A percentile compares a stretch with the other conserved stretches of the same genome.
Conservation (phyloP, 768 basidiomycete species). For the Hirschioporus abietinus region DNA sequence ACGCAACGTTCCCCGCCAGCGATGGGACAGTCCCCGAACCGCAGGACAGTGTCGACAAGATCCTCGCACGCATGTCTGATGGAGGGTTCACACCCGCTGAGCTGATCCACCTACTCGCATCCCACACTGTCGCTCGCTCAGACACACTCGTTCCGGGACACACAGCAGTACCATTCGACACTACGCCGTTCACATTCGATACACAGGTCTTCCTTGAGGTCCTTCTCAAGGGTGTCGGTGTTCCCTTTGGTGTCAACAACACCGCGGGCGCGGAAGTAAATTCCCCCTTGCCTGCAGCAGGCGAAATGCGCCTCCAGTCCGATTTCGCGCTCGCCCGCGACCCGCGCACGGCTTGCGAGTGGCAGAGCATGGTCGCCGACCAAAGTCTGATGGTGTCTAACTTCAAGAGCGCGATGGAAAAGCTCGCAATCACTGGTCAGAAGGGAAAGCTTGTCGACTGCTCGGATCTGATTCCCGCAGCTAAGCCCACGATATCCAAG, state of each 20-base stretch:
- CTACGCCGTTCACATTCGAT: constrained; percentile 17
- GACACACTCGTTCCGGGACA: constrained; percentile 22
- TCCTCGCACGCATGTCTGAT: constrained; percentile 21
- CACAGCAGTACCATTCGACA: constrained; percentile 22
- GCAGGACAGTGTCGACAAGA: constrained; percentile 18
- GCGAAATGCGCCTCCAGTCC: constrained; percentile 41
- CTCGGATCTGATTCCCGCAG: constrained; percentile 37
- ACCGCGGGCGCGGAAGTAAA: constrained; percentile 28
- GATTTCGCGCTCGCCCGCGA: constrained; percentile 31
- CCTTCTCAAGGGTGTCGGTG: constrained; percentile 17
- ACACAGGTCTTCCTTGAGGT: constrained; percentile 23
- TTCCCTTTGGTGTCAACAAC: constrained; percentile 26
- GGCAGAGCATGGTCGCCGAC: constrained; percentile 32
- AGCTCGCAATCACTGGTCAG: constrained; percentile 38
- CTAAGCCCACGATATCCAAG: constrained; percentile 17
- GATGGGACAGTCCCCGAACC: constrained; percentile 18
- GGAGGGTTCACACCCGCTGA: constrained; percentile 19
- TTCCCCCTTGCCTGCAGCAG: constrained; percentile 29
- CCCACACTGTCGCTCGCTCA: constrained; percentile 21
- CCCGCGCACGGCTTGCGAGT: constrained; percentile 39
- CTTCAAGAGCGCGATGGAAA: constrained; percentile 41
- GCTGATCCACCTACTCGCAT: constrained; percentile 20
- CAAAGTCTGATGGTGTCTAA: constrained; percentile 28
- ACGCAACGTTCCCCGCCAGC: constrained; percentile 15
- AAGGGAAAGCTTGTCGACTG: constrained; percentile 36